phyloP scores from a whole-genome alignment of 352 stramenopile genomes.

The Blastocystis sp. region DNA sequence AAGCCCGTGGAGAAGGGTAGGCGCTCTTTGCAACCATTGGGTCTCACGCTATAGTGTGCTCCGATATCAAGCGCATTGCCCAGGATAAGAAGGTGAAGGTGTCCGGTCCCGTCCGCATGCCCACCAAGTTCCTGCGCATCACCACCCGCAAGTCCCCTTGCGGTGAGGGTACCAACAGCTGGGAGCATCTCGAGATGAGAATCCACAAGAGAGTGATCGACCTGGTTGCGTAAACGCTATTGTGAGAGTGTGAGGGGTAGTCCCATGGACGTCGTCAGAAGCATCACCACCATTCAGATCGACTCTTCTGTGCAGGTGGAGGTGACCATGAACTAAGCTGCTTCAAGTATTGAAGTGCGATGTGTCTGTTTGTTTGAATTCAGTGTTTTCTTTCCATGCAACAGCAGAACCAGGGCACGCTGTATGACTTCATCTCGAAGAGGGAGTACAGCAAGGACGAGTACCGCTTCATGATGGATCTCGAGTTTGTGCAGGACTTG shows the following conservation, averaged over 20 bases:
- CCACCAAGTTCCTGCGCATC: conserved; percentile 95
- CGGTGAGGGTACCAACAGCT: conserved; percentile 84
- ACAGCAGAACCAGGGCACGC: neutral
- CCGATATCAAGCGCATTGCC: conserved; percentile 92
- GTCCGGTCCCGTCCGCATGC: conserved; percentile 92
- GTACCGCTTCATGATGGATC: conserved; percentile 85
- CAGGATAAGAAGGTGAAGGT: conserved; percentile 98
- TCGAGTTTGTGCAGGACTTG: conserved; percentile 87
- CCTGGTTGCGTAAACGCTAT: conserved; percentile 79
- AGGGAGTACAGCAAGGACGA: conserved; percentile 76
- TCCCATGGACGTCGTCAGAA: conserved; percentile 96
- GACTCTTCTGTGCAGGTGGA: conserved; percentile 63
- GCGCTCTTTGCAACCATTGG: conserved; percentile 24
- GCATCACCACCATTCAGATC: conserved; percentile 92
- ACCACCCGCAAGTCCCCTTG: conserved; percentile 97
- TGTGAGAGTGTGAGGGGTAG: neutral
- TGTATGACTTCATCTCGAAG: neutral
- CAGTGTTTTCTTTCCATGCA: neutral
- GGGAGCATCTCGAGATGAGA: conserved; percentile 98
- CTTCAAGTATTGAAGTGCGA: neutral
- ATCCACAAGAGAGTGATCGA: conserved; percentile 99
- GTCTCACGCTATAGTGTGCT: conserved; percentile 79
- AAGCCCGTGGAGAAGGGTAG: conserved; percentile 95
- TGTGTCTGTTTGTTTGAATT: neutral
- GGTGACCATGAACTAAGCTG: conserved; percentile 50